phyloP scores from a whole-genome alignment of 768 basidiomycete genomes.

The Mycena pura region DNA sequence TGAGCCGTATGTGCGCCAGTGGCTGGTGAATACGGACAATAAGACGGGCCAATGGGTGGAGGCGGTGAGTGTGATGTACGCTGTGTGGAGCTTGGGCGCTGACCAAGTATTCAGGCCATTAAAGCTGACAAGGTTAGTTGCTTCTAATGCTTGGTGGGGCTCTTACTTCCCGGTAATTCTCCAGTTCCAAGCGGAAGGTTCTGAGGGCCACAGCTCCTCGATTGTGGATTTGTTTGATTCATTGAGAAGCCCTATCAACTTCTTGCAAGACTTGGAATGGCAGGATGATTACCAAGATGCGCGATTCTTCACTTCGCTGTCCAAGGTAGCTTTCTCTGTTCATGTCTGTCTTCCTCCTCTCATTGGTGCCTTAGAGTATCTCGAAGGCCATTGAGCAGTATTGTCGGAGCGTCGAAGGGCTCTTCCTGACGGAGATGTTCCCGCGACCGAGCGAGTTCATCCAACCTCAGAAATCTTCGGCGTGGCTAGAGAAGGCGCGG shows the following conservation, averaged over 20 bases:
- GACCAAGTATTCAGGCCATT: conserved; percentile 62
- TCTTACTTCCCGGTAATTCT: neutral
- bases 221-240: conserved; percentile 97
- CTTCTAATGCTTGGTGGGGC: neutral
- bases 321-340: conserved; percentile 63
- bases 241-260: conserved; percentile 86
- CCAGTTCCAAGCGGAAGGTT: conserved; percentile 80
- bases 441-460: conserved; percentile 80
- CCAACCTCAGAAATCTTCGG: conserved; percentile 85
- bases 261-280: conserved; percentile 92
- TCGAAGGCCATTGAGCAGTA: conserved; percentile 94
- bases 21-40: conserved; percentile 86
- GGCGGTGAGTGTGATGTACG: conserved; percentile 61
- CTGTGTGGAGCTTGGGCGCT: neutral
- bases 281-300: conserved; percentile 89
- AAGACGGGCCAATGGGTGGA: conserved; percentile 96
- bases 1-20: conserved; percentile 85
- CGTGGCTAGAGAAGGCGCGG: conserved; percentile 87
- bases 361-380: conserved; percentile 64
- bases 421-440: conserved; percentile 97
- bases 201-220: conserved; percentile 92
- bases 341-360: neutral
- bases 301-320: conserved; percentile 85
- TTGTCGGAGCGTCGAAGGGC: conserved; percentile 82
- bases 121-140: conserved; percentile 75